Evolutionary conservation across 495 filamentous ascomycete species (phyloP).

Genomic region (Xylaria nigripes): DNA sequence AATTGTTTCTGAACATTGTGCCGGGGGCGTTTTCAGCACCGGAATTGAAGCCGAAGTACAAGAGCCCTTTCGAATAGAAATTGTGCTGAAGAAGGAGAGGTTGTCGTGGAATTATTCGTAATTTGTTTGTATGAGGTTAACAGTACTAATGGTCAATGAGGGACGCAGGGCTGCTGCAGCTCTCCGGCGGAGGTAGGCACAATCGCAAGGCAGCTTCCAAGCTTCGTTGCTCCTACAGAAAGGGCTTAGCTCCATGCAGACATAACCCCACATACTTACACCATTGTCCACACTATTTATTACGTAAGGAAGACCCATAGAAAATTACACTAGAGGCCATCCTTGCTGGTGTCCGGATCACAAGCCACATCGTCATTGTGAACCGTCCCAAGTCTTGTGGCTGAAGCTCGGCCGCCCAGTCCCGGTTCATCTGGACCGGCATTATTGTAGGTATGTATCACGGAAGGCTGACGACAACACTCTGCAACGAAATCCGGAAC

Average conservation of each 20-base stretch:
- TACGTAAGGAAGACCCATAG: neutral
- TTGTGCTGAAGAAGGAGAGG: neutral
- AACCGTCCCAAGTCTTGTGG: constrained; percentile 16
- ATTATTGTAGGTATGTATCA: constrained; percentile 15
- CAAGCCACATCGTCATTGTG: constrained; percentile 6
- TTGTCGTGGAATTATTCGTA: constrained; percentile 1
- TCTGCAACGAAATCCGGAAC: constrained; percentile 11
- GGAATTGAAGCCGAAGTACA: constrained; percentile 5
- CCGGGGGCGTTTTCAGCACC: neutral
- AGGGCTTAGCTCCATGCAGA: constrained; percentile 16
- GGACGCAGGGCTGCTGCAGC: constrained; percentile 20
- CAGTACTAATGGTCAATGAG: constrained; percentile 5
- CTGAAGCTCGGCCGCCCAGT: constrained; percentile 21
- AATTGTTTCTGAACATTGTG: constrained; percentile 98
- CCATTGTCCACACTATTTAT: neutral
- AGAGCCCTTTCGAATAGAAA: neutral
- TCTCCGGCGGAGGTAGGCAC: constrained; percentile 6
- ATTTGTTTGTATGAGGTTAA: constrained; percentile 14
- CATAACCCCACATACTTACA: constrained; percentile 7
- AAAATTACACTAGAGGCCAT: neutral
- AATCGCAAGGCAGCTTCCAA: constrained; percentile 28
- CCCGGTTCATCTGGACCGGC: constrained; percentile 11
- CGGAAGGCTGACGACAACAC: constrained; percentile 27
- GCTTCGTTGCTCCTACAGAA: constrained; percentile 26
- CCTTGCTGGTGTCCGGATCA: constrained; percentile 1